Evolutionary conservation across 2,329 filamentous ascomycete genomes (phyloP), one percentile per base, ranked within the genome.

Genomic region (Pezicula carpinea): DNA sequence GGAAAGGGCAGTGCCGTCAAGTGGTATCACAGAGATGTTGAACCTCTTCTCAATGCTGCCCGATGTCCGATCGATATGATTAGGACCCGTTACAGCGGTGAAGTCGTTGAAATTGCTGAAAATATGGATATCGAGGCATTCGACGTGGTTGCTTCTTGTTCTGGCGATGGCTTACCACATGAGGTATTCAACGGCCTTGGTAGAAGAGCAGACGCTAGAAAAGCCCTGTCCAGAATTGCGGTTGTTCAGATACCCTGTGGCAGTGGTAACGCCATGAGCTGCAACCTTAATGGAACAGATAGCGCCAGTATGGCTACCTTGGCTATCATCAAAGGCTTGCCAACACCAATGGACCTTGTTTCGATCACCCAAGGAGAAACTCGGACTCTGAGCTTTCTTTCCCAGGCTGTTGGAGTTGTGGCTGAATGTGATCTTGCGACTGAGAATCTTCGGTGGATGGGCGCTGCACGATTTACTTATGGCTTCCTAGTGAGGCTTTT

Each of bases 181-280:
- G 93, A 99, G 67, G 86, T 96, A 7, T 96, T 96, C 72, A 97
- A 99, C 63, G 93, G 93, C 0, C 70, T 99, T 26, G 90, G 80
- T 13, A 85, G 82, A 66, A 83, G 89, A 33, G 63, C 76, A 4
- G 87, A 96, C 66, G 90, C 90, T 17, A 73, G 75, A 26, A 77
- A 77, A 46, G 93, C 92, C 0, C 69, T 99, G 50, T 70, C 75
- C 18, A 87, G 84, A 59, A 70, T 97, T 13, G 88, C 93, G 1
- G 82, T 99, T 2, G 85, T 83, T 18, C 89, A 96, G 61, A 76
- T 99, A 31, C 93, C 93, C 1, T 95, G 91, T 62, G 93, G 93
- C 13, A 93, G 88, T 42, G 93, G 93, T 5, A 99, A 99, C 65
- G 93, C 89, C 18, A 87, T 97, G 82, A 87, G 88, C 53, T 84